These are phyloP conservation scores for Globisporangium acanthophoron DNA, from an alignment of 352 stramenopile genomes.

Conservation along the genomic window DNA sequence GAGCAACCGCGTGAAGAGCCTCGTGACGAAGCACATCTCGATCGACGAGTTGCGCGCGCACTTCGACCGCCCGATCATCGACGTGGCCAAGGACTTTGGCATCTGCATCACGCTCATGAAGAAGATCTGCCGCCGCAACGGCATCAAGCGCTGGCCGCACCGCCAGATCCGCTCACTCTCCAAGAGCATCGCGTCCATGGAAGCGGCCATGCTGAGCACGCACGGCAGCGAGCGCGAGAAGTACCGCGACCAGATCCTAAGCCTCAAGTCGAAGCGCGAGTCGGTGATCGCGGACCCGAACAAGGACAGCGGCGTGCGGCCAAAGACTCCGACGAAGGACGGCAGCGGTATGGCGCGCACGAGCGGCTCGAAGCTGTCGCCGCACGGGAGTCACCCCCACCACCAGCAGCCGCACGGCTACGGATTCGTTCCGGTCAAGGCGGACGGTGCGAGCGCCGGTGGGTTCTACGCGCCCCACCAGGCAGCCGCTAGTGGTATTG, in stretches of 20 bases:
- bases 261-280: slow-evolving; percentile 79
- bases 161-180: slow-evolving; percentile 74
- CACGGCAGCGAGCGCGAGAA: slow-evolving; percentile 75
- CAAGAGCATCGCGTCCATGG: slow-evolving; percentile 87
- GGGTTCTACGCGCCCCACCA: neutral
- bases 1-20: slow-evolving; percentile 84
- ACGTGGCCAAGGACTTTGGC: slow-evolving; percentile 87
- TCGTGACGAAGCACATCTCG: slow-evolving; percentile 86
- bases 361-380: slow-evolving; percentile 18
- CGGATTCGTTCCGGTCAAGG: slow-evolving; percentile 10
- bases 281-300: slow-evolving; percentile 84
- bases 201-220: slow-evolving; percentile 82
- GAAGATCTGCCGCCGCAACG: slow-evolving; percentile 65
- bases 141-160: slow-evolving; percentile 68
- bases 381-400: slow-evolving; percentile 12
- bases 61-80: slow-evolving; percentile 85
- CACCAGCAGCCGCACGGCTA: neutral
- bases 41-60: slow-evolving; percentile 81
- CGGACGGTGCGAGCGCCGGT: slow-evolving; percentile 2
- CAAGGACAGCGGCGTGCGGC: slow-evolving; percentile 57
- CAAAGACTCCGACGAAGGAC: slow-evolving; percentile 31
- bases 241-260: slow-evolving; percentile 82
- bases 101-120: slow-evolving; percentile 91
- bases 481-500: neutral
- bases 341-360: neutral